These are phyloP conservation scores for Sarocladium strictum DNA, from an alignment of 2,329 filamentous ascomycete genomes.

Conservation along the genomic window DNA sequence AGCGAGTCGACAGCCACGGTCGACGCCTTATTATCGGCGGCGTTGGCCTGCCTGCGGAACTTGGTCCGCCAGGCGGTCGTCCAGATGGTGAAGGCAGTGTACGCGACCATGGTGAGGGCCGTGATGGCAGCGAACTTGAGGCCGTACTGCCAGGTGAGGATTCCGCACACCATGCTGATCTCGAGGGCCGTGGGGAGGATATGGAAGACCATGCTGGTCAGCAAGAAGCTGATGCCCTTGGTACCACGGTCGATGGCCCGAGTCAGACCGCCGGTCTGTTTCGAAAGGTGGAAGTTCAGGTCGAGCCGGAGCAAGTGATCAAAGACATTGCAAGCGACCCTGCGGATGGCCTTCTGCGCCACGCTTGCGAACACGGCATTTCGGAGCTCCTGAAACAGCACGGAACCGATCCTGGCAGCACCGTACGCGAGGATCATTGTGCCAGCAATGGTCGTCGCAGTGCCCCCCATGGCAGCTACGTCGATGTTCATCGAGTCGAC, in stretches of 20 bases:
- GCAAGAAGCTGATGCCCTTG: constrained; percentile 94
- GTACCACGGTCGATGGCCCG: constrained; percentile 93
- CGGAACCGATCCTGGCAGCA: constrained; percentile 78
- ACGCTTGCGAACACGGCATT: constrained; percentile 97
- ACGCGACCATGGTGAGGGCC: constrained; percentile 82
- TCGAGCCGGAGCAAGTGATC: constrained; percentile 83
- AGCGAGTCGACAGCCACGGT: constrained; percentile 94
- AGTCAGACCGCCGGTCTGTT: constrained; percentile 91
- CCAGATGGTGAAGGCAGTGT: constrained; percentile 93
- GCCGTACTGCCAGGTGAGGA: constrained; percentile 94
- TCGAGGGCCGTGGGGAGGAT: constrained; percentile 90
- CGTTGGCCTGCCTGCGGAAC: constrained; percentile 91
- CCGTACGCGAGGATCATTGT: constrained; percentile 94
- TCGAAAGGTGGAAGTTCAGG: constrained; percentile 85
- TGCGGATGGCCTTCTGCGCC: constrained; percentile 90
- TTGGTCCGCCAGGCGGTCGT: constrained; percentile 97
- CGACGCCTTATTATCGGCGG: constrained; percentile 90
- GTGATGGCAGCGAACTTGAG: constrained; percentile 89
- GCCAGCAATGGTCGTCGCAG: constrained; percentile 81
- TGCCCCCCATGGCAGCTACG: constrained; percentile 78
- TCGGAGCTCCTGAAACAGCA: constrained; percentile 84
- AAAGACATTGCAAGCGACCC: constrained; percentile 88
- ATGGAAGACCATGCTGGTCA: constrained; percentile 98
- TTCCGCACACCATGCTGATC: constrained; percentile 92
- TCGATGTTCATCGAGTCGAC: constrained; percentile 98